Percentiles rank a stretch among this genome's conserved stretches.
Evolutionary conservation across 2,329 filamentous ascomycete genomes (phyloP).

Genomic region (Torrubiellomyces zombiae): DNA sequence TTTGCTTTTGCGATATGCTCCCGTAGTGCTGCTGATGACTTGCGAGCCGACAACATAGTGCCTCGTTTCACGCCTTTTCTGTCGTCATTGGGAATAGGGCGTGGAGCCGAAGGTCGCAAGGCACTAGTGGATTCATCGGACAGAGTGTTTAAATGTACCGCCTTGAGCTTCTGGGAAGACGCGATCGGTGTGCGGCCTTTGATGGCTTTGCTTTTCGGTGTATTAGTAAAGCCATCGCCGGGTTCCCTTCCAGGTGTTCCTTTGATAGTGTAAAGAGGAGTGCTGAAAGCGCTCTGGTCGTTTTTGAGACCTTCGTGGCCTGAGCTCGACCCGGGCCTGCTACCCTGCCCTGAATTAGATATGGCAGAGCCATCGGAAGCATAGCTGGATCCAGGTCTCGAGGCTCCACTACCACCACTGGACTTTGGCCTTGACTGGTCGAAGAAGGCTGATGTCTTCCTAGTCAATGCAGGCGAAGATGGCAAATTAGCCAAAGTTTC

Average conservation of each 20-base stretch:
- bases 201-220: conserved; percentile 10
- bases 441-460: conserved; percentile 58
- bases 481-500: conserved; percentile 68
- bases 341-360: conserved; percentile 30
- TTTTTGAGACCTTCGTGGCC: conserved; percentile 32
- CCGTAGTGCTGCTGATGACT: conserved; percentile 65
- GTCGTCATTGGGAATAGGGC: conserved; percentile 22
- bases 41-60: conserved; percentile 22
- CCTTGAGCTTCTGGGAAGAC: conserved; percentile 10
- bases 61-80: conserved; percentile 5
- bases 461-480: conserved; percentile 54
- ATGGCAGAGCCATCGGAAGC: conserved; percentile 41
- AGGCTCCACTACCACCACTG: conserved; percentile 25
- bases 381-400: conserved; percentile 41
- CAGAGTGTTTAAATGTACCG: too few relatives aligned
- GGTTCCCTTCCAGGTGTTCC: conserved; percentile 23
- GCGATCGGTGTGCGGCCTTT: conserved; percentile 9
- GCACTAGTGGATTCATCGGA: conserved; percentile 11
- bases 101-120: conserved; percentile 11
- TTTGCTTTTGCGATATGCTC: conserved; percentile 91
- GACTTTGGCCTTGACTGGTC: conserved; percentile 41
- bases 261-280: conserved; percentile 24
- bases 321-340: conserved; percentile 37
- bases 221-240: conserved; percentile 6
- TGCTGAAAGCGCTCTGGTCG: conserved; percentile 25